Evolutionary conservation across 1,284 basidiomycete species (phyloP).

Genomic region (Tylopilus sp.): DNA sequence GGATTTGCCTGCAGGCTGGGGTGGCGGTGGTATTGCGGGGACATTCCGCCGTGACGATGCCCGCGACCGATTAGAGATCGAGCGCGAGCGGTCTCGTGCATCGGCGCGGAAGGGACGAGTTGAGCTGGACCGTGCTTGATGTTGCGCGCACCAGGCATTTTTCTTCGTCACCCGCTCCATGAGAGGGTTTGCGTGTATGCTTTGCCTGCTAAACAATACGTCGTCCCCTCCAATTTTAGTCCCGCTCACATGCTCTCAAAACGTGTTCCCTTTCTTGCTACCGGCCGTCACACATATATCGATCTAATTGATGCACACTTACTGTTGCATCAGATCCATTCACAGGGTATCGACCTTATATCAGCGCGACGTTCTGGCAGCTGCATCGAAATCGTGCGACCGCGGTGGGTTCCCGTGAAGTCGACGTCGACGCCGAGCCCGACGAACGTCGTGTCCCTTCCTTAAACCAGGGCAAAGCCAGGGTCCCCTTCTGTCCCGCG

Average conservation of each 20-base stretch:
- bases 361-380: too few species aligned
- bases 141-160: background rate
- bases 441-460: slow-evolving; percentile 8
- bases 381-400: slow-evolving; percentile 13
- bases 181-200: background rate
- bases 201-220: background rate
- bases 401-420: slow-evolving; percentile 21
- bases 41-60: background rate
- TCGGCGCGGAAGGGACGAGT: background rate
- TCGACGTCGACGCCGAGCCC: slow-evolving; percentile 26
- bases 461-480: slow-evolving; percentile 62
- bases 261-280: too few species aligned
- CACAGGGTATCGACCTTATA: too few species aligned
- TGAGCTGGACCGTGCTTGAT: background rate
- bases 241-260: background rate
- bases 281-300: background rate
- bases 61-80: background rate
- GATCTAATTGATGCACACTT: background rate
- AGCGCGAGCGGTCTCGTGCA: background rate
- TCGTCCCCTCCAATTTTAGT: background rate
- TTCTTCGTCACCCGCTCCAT: background rate
- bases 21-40: background rate
- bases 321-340: background rate
- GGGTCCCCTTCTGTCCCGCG: slow-evolving; percentile 51
- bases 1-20: background rate